Conservation (phyloP, 2,329 filamentous ascomycete species). For the Emericellopsis atlantica region DNA sequence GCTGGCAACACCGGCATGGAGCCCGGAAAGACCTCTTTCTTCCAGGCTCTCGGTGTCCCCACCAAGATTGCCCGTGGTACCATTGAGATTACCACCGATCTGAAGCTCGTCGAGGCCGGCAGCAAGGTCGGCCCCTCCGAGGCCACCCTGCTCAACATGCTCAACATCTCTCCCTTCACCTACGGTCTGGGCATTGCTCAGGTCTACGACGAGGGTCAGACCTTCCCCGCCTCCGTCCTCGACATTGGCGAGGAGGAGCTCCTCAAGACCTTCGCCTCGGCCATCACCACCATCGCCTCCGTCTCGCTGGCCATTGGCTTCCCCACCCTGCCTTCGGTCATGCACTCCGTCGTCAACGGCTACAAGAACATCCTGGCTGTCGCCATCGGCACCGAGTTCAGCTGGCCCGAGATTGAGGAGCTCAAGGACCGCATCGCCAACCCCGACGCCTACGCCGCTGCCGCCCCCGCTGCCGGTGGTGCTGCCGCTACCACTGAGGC, state of each 20-base stretch:
- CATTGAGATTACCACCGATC: conserved; percentile 97
- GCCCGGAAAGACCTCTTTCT: conserved; percentile 99
- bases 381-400: conserved; percentile 80
- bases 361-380: conserved; percentile 97
- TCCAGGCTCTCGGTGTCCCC: conserved; percentile 99
- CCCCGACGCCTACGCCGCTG: conserved; percentile 86
- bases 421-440: conserved; percentile 99
- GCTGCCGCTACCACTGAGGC: conserved; percentile 26
- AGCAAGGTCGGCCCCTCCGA: conserved; percentile 97
- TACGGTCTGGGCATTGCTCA: conserved; percentile 95
- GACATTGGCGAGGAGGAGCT: conserved; percentile 95
- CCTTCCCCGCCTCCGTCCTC: conserved; percentile 73
- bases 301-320: conserved; percentile 89
- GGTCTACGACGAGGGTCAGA: conserved; percentile 97
- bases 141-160: conserved; percentile 97
- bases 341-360: conserved; percentile 90
- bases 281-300: conserved; percentile 76
- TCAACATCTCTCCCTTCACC: conserved; percentile 99
- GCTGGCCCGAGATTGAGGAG: conserved; percentile 91
- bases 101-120: conserved; percentile 92
- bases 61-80: conserved; percentile 99
- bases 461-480: conserved; percentile 54
- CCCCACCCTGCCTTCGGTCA: conserved; percentile 90
- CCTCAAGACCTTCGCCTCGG: conserved; percentile 66
- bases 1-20: conserved; percentile 99